A percentile compares a stretch with the other conserved stretches of the same genome.
These are phyloP conservation scores for Phytophthora sojae DNA, from an alignment of 352 stramenopile genomes.

Conservation along the genomic window DNA sequence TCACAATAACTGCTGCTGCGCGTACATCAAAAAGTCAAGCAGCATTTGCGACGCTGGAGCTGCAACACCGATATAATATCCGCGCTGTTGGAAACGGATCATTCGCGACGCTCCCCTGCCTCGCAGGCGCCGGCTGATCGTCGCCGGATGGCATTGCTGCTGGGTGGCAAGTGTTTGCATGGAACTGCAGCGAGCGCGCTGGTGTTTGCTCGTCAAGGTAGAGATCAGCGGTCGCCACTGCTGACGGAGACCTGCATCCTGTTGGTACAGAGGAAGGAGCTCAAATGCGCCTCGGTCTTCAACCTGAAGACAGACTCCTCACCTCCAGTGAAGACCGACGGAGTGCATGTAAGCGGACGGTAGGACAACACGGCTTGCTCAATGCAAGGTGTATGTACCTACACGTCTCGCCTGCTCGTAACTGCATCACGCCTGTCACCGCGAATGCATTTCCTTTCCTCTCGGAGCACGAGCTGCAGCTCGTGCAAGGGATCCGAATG, in stretches of 20 bases:
- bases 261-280: neutral
- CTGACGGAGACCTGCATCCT: conserved; percentile 3
- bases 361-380: conserved; percentile 10
- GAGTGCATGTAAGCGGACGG: neutral
- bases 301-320: no score
- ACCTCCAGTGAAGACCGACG: neutral
- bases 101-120: conserved; percentile 1
- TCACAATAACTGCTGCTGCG: no score
- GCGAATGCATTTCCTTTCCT: conserved; percentile 14
- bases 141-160: conserved; percentile 28
- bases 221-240: conserved; percentile 7
- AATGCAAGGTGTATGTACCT: conserved; percentile 2
- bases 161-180: conserved; percentile 18
- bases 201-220: conserved; percentile 14
- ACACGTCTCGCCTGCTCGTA: neutral
- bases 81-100: conserved; percentile 3
- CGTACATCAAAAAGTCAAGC: neutral
- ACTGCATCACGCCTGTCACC: conserved; percentile 6
- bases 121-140: neutral
- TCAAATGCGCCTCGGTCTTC: neutral
- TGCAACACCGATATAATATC: neutral
- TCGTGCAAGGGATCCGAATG: conserved; percentile 7
- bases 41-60: no score
- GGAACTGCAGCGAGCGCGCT: conserved; percentile 7
- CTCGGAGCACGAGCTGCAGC: conserved; percentile 8